Percentiles rank a stretch among this genome's conserved stretches.
Evolutionary conservation across 177 flowering plant genomes (phyloP).

Genomic region (Vitis hybrid): DNA sequence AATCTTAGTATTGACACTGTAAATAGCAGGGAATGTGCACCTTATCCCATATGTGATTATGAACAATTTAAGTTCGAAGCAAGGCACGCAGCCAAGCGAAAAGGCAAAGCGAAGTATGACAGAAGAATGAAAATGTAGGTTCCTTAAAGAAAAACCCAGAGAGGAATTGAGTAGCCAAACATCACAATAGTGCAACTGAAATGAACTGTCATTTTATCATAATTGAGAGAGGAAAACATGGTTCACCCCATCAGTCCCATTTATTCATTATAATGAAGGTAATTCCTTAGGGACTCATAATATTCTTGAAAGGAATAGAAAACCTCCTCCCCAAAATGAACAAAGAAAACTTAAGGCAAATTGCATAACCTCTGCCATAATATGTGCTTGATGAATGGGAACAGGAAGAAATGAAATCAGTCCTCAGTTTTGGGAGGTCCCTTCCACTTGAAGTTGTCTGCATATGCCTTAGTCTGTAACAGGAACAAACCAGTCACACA

Average conservation of each 20-base stretch:
- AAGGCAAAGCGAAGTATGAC: no score
- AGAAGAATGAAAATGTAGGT: not conserved
- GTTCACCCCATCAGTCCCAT: not conserved
- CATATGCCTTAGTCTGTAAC: slow-evolving; percentile 72
- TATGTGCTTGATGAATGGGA: not conserved
- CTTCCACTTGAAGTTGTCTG: slow-evolving; percentile 95
- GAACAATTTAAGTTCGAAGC: no score
- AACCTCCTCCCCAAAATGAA: not conserved
- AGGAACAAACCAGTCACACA: slow-evolving; percentile 9
- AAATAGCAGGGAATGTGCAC: no score
- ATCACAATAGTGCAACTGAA: not conserved
- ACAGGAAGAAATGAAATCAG: slow-evolving; percentile 7
- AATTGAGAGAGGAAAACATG: not conserved
- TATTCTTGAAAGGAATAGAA: not conserved
- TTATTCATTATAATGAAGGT: slow-evolving; percentile 7
- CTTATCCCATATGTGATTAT: no score
- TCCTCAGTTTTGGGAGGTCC: slow-evolving; percentile 50
- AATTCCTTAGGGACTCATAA: not conserved
- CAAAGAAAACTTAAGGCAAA: not conserved
- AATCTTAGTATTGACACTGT: no score
- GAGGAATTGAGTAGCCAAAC: not conserved
- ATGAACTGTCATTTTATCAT: not conserved
- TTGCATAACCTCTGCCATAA: not conserved
- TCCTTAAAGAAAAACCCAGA: not conserved
- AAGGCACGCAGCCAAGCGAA: no score